Conservation (phyloP, 1,284 basidiomycete genomes). For the Mycena sp. region DNA sequence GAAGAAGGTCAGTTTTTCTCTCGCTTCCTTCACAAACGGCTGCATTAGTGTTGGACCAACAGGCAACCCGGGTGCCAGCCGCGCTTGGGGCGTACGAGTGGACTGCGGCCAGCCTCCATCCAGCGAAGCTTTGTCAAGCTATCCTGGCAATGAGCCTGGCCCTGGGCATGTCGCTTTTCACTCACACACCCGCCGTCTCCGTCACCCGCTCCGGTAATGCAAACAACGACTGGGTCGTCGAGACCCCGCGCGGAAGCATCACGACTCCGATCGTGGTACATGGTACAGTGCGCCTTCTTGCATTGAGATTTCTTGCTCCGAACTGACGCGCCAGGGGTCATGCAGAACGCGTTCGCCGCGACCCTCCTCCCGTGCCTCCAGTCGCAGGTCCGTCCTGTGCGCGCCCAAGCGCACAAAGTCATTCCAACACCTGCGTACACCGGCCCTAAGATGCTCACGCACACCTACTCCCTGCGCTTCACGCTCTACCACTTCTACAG, state of each 20-base stretch:
- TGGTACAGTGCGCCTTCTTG: constrained; percentile 16
- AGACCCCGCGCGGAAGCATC: constrained; percentile 25
- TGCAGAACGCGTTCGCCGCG: constrained; percentile 29
- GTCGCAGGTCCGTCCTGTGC: constrained; percentile 17
- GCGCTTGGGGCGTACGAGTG: constrained; percentile 31
- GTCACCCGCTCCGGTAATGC: constrained; percentile 6
- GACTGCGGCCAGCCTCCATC: constrained; percentile 27
- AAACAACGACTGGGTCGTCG: constrained; percentile 17
- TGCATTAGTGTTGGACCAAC: no score
- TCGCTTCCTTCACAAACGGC: no score
- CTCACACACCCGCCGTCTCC: constrained; percentile 24
- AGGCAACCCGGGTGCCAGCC: constrained; percentile 26
- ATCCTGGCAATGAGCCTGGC: constrained; percentile 19
- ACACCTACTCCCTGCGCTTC: constrained; percentile 31
- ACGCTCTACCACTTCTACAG: constrained; percentile 28
- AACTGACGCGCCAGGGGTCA: not conserved
- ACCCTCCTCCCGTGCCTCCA: constrained; percentile 24
- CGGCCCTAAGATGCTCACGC: constrained; percentile 19
- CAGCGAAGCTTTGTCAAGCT: constrained; percentile 29
- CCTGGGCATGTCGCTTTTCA: constrained; percentile 26
- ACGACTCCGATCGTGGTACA: constrained; percentile 28
- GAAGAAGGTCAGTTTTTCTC: constrained; percentile 12
- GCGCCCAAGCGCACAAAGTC: constrained; percentile 26
- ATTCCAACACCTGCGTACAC: constrained; percentile 26
- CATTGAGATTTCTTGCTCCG: not conserved